Evolutionary conservation across 2,329 filamentous ascomycete genomes (phyloP).

Genomic region (Pseudopithomyces chartarum): DNA sequence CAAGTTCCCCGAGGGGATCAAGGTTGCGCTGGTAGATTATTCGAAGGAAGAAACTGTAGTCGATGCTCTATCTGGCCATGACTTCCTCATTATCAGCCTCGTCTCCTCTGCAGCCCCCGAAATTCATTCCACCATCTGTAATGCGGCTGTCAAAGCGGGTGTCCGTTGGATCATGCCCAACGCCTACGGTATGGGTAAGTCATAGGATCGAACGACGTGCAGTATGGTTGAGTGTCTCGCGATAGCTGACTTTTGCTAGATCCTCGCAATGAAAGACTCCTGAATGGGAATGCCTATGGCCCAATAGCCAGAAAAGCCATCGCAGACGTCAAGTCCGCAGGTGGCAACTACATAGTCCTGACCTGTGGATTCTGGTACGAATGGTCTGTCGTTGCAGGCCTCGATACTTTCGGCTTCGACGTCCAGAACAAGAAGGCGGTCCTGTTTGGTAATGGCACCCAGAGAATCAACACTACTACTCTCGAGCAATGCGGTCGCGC

Average conservation of each 20-base stretch:
- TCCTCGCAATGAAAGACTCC: slow-evolving; percentile 16
- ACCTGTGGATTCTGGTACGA: slow-evolving; percentile 38
- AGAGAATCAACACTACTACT: slow-evolving; percentile 62
- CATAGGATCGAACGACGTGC: too few relatives aligned
- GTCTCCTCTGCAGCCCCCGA: slow-evolving; percentile 26
- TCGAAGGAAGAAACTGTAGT: slow-evolving; percentile 48
- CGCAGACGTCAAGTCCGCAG: slow-evolving; percentile 27
- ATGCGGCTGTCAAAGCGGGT: slow-evolving; percentile 38
- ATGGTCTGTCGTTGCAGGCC: slow-evolving; percentile 29
- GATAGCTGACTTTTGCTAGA: slow-evolving; percentile 9
- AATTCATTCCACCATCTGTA: slow-evolving; percentile 29
- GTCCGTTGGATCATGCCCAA: slow-evolving; percentile 45
- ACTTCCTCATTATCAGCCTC: slow-evolving; percentile 47
- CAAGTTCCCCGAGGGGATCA: background rate
- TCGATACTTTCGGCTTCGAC: slow-evolving; percentile 37
- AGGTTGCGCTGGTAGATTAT: slow-evolving; percentile 47
- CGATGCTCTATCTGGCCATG: slow-evolving; percentile 42
- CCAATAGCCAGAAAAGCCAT: background rate
- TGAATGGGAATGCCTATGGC: slow-evolving; percentile 1
- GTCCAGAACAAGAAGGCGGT: slow-evolving; percentile 25
- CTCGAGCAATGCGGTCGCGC: slow-evolving; percentile 60
- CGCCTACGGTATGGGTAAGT: slow-evolving; percentile 27
- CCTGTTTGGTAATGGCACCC: slow-evolving; percentile 59
- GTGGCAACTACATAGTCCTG: slow-evolving; percentile 24
- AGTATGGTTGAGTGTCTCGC: background rate